A percentile compares a stretch with the other conserved stretches of the same genome.
phyloP scores from a whole-genome alignment of 1,284 basidiomycete species.

The Trametes polyzona region DNA sequence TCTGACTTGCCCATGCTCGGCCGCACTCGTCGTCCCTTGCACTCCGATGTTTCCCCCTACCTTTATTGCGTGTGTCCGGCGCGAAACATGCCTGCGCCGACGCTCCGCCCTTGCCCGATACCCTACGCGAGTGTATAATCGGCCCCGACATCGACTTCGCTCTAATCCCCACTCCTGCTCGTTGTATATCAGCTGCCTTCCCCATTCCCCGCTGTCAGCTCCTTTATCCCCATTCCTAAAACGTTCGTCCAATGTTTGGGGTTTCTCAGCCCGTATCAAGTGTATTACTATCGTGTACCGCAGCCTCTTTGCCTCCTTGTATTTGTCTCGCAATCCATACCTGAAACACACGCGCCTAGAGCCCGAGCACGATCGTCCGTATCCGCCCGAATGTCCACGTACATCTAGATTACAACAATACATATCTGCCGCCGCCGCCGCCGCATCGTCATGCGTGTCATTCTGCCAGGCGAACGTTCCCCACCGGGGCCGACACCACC shows the following conservation, averaged over 20 bases:
- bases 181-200: neutral
- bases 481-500: no score
- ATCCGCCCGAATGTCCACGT: neutral
- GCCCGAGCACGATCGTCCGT: neutral
- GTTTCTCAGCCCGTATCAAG: neutral
- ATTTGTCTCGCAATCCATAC: neutral
- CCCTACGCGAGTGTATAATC: constrained; percentile 5
- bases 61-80: neutral
- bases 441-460: no score
- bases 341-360: neutral
- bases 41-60: neutral
- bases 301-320: neutral
- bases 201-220: neutral
- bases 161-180: neutral
- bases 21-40: neutral
- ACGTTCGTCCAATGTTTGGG: neutral
- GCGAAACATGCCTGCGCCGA: neutral
- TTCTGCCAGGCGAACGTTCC: no score
- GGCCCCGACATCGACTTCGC: neutral
- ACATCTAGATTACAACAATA: neutral
- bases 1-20: constrained; percentile 9
- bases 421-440: no score
- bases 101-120: neutral
- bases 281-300: neutral
- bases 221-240: neutral